Base-by-base conservation (phyloP, 2,329 filamentous ascomycete species). In the Aspergillus sojae region DNA sequence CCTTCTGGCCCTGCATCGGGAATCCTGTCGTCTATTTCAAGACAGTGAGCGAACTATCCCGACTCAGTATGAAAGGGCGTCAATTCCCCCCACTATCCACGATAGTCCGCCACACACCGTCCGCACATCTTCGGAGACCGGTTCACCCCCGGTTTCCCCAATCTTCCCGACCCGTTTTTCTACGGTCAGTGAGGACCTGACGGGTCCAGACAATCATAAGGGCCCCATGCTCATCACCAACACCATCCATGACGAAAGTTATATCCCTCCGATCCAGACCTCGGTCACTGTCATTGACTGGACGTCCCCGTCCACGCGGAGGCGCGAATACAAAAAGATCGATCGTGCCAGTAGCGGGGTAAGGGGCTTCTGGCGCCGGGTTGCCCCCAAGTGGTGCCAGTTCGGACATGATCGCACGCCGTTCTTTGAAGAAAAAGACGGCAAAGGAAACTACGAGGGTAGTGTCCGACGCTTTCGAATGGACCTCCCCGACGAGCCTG, bases 271-370 rank as follows among this genome's bases (percentile, higher is more conserved):
- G 5, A 60, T 71, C 62, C 65, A 74, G 55, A 59, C 75, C 43
- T 74, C 77, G 23, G 70, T 75, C 26, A 81, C 79, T 5, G 76
- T 81, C 9, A 81, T 82, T 50, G 79, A 82, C 64, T 83, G 81
- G 81, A 83, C 80, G 2, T 79, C 79, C 0, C 74, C 78, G 9
- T 77, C 77, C 11, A 81, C 80, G 5, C 77, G 81, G 12, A 71
- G 78, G 10, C 74, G 74, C 23, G 80, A 82, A 65, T 82, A 83
- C 61, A 75, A 86, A 87, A 71, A 88, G 85, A 78, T 87, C 82
- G 76, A 80, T 70, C 77, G 78, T 12, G 77, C 77, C 54, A 77
- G 72, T 62, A 76, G 72, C 23, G 80, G 81, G 3, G 66, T 82
- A 4, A 75, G 80, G 1, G 79, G 81, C 2, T 66, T 82, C 7